phyloP scores from a whole-genome alignment of 768 basidiomycete species.

The Ramaria rubella region DNA sequence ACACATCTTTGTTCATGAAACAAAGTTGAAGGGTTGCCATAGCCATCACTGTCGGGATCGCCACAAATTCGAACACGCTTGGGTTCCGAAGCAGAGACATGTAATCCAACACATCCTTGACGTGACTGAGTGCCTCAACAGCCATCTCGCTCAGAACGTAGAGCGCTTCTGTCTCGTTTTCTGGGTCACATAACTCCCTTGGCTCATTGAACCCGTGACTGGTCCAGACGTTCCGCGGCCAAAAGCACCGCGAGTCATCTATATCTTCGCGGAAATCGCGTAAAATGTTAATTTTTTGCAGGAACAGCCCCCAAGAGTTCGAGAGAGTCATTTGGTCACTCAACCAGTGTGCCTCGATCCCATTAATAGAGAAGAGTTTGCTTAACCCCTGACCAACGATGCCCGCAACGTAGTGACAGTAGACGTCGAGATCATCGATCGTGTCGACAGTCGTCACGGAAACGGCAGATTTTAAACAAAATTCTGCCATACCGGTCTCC shows the following conservation, averaged over 20 bases:
- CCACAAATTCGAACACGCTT: slow-evolving; percentile 38
- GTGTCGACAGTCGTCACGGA: too few species aligned
- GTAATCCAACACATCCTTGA: slow-evolving; percentile 36
- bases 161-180: too few species aligned
- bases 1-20: slow-evolving; percentile 36
- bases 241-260: slow-evolving; percentile 37
- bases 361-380: slow-evolving; percentile 29
- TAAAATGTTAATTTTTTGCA: slow-evolving; percentile 41
- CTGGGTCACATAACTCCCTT: too few species aligned
- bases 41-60: slow-evolving; percentile 40
- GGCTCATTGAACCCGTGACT: slow-evolving; percentile 29
- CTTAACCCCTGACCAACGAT: slow-evolving; percentile 38
- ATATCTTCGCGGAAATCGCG: slow-evolving; percentile 38
- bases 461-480: slow-evolving; percentile 28
- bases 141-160: slow-evolving; percentile 37
- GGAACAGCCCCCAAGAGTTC: slow-evolving; percentile 37
- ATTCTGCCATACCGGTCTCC: slow-evolving; percentile 23
- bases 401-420: slow-evolving; percentile 42
- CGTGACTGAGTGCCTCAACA: slow-evolving; percentile 34
- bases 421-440: slow-evolving; percentile 40
- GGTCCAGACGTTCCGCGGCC: slow-evolving; percentile 36
- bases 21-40: slow-evolving; percentile 36
- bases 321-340: slow-evolving; percentile 33
- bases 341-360: slow-evolving; percentile 30
- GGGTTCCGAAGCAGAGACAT: slow-evolving; percentile 34